These are phyloP conservation scores for Arthrobotrys iridis DNA, from an alignment of 2,329 filamentous ascomycete species.

Conservation along the genomic window DNA sequence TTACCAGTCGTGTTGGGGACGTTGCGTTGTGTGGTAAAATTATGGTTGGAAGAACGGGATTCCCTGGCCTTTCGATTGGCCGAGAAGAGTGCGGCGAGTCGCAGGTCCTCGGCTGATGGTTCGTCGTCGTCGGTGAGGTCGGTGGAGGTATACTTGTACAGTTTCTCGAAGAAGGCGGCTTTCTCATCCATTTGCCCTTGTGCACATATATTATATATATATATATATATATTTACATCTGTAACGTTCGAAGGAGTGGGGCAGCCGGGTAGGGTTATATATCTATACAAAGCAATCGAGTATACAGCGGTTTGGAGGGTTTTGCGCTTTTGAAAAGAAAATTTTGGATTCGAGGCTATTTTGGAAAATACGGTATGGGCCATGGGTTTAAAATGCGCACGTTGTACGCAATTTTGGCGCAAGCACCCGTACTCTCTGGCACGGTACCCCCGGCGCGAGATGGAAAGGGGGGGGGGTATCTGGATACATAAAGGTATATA, in stretches of 20 bases:
- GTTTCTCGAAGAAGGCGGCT: constrained; percentile 29
- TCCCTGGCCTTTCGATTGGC: constrained; percentile 51
- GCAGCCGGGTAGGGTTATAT: no score
- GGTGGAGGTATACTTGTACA: constrained; percentile 15
- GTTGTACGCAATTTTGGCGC: constrained; percentile 51
- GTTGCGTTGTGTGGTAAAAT: constrained; percentile 52
- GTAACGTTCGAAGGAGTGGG: no score
- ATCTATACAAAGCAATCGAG: no score
- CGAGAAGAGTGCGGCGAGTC: constrained; percentile 32
- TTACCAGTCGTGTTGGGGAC: no score
- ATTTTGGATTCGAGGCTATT: no score
- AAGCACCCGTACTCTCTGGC: constrained; percentile 2
- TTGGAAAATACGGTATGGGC: no score
- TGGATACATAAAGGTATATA: no score
- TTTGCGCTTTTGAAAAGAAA: no score
- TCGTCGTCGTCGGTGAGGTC: constrained; percentile 33
- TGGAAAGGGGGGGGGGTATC: constrained; percentile 3
- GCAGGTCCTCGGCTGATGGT: constrained; percentile 26
- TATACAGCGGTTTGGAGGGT: no score
- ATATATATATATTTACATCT: background rate
- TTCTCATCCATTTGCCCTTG: constrained; percentile 36
- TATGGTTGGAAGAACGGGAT: constrained; percentile 44
- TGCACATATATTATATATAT: background rate
- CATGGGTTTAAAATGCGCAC: constrained; percentile 22
- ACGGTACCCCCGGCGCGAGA: constrained; percentile 9